A percentile compares a stretch with the other conserved stretches of the same genome.
Evolutionary conservation across 495 filamentous ascomycete species (phyloP).

Genomic region (Lasiosphaeriaceae sp.): DNA sequence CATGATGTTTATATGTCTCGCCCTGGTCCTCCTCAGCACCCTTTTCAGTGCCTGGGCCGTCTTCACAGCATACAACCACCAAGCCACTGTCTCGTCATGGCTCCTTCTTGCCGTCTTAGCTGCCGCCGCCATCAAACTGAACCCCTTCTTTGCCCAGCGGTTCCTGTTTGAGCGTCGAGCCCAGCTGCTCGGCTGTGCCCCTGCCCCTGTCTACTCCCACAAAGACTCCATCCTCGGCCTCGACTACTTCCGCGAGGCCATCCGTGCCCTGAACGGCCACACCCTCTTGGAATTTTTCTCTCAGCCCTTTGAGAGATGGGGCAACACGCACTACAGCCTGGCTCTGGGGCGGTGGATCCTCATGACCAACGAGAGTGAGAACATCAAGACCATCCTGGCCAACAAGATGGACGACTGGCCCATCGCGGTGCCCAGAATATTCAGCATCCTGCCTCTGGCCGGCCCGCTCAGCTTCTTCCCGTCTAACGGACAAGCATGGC

Average conservation of each 20-base stretch:
- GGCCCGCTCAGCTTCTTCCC: constrained; percentile 59
- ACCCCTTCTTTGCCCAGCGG: constrained; percentile 6
- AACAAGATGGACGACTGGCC: constrained; percentile 62
- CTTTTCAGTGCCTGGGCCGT: too few relatives aligned
- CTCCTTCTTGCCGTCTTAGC: neutral
- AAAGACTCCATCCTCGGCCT: constrained; percentile 42
- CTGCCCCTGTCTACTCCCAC: constrained; percentile 28
- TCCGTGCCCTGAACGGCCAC: constrained; percentile 25
- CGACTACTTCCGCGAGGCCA: constrained; percentile 30
- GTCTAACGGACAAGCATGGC: constrained; percentile 64
- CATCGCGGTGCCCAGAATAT: constrained; percentile 29
- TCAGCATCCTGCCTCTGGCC: constrained; percentile 29
- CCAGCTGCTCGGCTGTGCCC: constrained; percentile 14
- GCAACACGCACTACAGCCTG: constrained; percentile 29
- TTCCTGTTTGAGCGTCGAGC: constrained; percentile 14
- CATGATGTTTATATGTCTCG: too few relatives aligned
- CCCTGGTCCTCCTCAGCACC: too few relatives aligned
- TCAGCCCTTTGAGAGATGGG: constrained; percentile 17
- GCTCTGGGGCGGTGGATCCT: constrained; percentile 30
- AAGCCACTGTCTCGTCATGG: neutral
- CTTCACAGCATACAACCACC: too few relatives aligned
- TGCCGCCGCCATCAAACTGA: neutral
- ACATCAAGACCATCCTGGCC: constrained; percentile 66
- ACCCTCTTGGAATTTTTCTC: constrained; percentile 22
- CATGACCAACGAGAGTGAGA: constrained; percentile 66